phyloP scores from a whole-genome alignment of 106 monocot species.

The Xerophyta viscosa region DNA sequence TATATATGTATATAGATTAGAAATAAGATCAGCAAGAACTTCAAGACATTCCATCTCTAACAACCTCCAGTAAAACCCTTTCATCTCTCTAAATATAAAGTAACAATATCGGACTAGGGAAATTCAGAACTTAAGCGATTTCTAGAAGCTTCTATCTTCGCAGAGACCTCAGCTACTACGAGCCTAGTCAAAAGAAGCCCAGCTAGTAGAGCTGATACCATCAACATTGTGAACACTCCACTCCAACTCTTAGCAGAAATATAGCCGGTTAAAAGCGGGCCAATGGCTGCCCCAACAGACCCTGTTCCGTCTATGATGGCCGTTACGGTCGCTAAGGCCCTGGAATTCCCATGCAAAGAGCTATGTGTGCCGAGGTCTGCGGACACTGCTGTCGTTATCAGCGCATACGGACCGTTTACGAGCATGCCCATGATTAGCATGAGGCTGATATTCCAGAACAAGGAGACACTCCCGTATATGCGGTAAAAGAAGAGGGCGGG shows the following conservation, averaged over 20 bases:
- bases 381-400: conserved; percentile 90
- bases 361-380: conserved; percentile 83
- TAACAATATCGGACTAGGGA: conserved; percentile 1
- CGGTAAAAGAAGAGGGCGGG: conserved; percentile 80
- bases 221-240: conserved; percentile 83
- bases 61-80: neutral
- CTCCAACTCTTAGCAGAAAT: conserved; percentile 76
- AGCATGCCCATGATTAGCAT: conserved; percentile 80
- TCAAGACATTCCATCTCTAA: no score
- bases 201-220: conserved; percentile 62
- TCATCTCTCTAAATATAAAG: neutral
- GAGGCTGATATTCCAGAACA: conserved; percentile 52
- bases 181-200: conserved; percentile 73
- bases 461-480: conserved; percentile 56
- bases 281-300: conserved; percentile 79
- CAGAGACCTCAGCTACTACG: conserved; percentile 62
- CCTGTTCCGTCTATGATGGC: conserved; percentile 95
- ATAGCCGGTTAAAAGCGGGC: conserved; percentile 80
- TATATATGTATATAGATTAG: no score
- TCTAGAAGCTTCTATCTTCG: conserved; percentile 39
- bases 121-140: neutral
- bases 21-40: no score
- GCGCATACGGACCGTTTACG: conserved; percentile 84
- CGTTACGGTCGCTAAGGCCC: conserved; percentile 81
- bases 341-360: conserved; percentile 70